Conservation (phyloP, 1,284 basidiomycete species). For the Phenoliferia sp. region DNA sequence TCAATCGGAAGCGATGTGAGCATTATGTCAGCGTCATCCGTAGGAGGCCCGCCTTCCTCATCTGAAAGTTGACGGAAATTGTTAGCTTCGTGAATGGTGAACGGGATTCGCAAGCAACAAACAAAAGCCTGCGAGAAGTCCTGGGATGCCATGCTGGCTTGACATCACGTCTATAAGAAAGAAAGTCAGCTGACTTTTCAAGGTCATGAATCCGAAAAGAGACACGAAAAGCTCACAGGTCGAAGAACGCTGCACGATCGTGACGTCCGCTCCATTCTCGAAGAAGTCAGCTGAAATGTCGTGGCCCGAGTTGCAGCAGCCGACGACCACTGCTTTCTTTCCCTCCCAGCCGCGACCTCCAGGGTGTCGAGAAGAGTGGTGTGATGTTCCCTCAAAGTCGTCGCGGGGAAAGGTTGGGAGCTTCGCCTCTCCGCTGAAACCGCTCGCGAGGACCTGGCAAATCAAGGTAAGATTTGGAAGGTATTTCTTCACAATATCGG, state of each 20-base stretch:
- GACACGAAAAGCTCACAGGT: neutral
- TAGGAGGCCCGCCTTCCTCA: slow-evolving; percentile 44
- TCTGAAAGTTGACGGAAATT: slow-evolving; percentile 26
- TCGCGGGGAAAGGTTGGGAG: slow-evolving; percentile 39
- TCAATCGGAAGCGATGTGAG: slow-evolving; percentile 46
- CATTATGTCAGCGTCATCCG: slow-evolving; percentile 50
- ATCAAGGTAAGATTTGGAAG: no score
- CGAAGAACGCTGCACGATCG: slow-evolving; percentile 41
- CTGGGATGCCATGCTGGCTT: slow-evolving; percentile 35
- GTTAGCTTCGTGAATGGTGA: neutral
- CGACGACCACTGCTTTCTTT: slow-evolving; percentile 41
- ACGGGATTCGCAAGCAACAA: neutral
- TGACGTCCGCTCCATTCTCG: slow-evolving; percentile 38
- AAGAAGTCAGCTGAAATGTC: slow-evolving; percentile 36
- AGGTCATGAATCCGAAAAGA: neutral
- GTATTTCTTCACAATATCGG: neutral
- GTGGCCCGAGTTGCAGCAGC: slow-evolving; percentile 39
- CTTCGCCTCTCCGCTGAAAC: slow-evolving; percentile 44
- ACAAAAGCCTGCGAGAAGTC: slow-evolving; percentile 23
- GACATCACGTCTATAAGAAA: slow-evolving; percentile 38
- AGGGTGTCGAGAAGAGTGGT: slow-evolving; percentile 38
- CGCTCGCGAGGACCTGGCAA: slow-evolving; percentile 42
- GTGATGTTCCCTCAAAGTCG: slow-evolving; percentile 39
- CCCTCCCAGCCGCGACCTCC: slow-evolving; percentile 34
- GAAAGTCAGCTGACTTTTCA: neutral